phyloP scores from a whole-genome alignment of 2,329 filamentous ascomycete species.

The Myriosclerotinia duriaeana region DNA sequence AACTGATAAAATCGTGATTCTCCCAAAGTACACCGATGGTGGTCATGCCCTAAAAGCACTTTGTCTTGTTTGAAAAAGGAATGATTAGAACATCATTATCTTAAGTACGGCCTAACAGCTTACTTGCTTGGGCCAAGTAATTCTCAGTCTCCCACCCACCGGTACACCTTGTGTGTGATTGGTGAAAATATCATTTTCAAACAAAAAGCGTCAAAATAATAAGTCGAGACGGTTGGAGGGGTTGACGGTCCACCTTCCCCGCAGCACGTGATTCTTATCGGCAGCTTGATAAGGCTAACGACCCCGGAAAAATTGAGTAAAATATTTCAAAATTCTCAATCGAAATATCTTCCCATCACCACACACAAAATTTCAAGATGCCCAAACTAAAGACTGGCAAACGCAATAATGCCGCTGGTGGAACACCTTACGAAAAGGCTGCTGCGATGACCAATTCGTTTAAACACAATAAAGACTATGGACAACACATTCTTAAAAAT shows the following conservation, averaged over 20 bases:
- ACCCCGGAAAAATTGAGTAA: not conserved
- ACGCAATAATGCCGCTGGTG: constrained; percentile 39
- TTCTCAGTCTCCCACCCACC: too few relatives aligned
- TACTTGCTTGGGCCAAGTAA: too few relatives aligned
- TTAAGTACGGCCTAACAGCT: too few relatives aligned
- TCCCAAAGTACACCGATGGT: not conserved
- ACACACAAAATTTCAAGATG: constrained; percentile 30
- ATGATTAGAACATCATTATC: too few relatives aligned
- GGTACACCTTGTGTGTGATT: too few relatives aligned
- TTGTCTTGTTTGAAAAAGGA: too few relatives aligned
- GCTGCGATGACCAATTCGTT: constrained; percentile 66
- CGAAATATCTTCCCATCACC: constrained; percentile 1
- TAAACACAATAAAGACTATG: constrained; percentile 70
- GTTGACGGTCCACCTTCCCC: not conserved
- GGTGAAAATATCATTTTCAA: too few relatives aligned
- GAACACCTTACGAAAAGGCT: constrained; percentile 38
- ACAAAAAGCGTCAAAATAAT: too few relatives aligned
- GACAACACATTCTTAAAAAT: constrained; percentile 88
- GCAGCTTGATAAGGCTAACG: not conserved
- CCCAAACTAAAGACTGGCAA: constrained; percentile 40
- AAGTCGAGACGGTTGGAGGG: too few relatives aligned
- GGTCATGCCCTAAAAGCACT: not conserved
- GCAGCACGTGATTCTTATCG: constrained; percentile 7
- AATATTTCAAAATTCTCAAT: constrained; percentile 15
- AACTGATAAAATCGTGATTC: not conserved